Base-by-base conservation (phyloP, 768 basidiomycete species). In the Suillus subalutaceus region DNA sequence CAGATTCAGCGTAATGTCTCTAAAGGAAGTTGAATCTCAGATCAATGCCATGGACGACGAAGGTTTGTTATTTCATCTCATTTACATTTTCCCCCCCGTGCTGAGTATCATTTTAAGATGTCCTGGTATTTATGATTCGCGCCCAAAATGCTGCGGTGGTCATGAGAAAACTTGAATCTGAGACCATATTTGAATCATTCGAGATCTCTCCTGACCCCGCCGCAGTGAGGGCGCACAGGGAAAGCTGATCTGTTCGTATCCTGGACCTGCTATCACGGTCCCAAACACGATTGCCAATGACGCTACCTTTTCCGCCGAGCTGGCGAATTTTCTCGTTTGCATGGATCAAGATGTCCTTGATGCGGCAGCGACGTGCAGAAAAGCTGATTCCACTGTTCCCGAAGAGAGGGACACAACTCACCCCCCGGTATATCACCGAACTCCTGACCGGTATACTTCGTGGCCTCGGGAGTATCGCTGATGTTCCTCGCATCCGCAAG, bases 121-220 rank as follows among this genome's bases (percentile, higher is more conserved):
- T 77, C 10, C 63, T 82, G 5, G 72, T 74, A 23, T 74, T 82
- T 52, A 77, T 76, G 6, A 75, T 87, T 43, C 74, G 73, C 26
- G 77, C 79, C 0, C 86, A 87, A 64, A 87, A 87, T 63, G 84
- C 82, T 3, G 83, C 78, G 10, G 63, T 87, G 6, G 71, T 86
- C 16, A 67, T 84, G n/a, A 78, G 82, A 44, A 74, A 73, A 61
- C 62, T 63, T 13, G 53, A 65, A 20, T 48, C 67, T 6, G 63
- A 69, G 13, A 78, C 80, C 13, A 64, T 77, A 35, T 80, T 83
- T 63, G 86, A 86, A 68, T 72, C 73, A 3, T 88, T 87, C 65
- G 82, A 86, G 68, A 76, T 81, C 20, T 82, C 82, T 2, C 78
- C 83, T 0, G 69, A 71, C 32, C 68, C 76, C 6, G 69, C 69